Percentiles rank a stretch among this genome's conserved stretches.
phyloP scores from a whole-genome alignment of 371 early-diverging fungal genomes.

The Saksenaea oblongispora region DNA sequence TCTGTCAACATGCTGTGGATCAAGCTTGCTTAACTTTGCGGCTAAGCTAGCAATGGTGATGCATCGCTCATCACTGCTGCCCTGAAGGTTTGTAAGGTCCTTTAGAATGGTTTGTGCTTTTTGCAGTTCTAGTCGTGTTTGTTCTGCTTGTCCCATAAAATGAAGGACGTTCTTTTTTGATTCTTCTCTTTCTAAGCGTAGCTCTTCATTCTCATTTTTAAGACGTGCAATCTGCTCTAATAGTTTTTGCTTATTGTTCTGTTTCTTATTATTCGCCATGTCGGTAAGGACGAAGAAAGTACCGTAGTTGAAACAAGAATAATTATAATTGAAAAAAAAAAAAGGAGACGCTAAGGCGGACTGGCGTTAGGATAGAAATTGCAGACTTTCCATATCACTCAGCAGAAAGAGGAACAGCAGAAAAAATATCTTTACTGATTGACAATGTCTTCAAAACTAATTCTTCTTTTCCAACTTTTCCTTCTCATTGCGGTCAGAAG shows the following conservation, averaged over 20 bases:
- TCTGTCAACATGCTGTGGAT: neutral
- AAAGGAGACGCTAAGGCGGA: neutral
- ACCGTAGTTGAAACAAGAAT: neutral
- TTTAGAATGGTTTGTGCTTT: conserved; percentile 22
- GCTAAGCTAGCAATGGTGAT: neutral
- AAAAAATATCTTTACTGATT: no score
- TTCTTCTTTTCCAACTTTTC: neutral
- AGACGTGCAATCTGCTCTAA: conserved; percentile 30
- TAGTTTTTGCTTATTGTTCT: conserved; percentile 22
- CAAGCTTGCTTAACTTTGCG: neutral
- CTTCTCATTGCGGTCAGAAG: neutral
- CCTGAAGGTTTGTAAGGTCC: conserved; percentile 4
- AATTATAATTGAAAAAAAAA: neutral
- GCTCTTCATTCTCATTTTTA: conserved; percentile 41
- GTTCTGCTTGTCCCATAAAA: conserved; percentile 42
- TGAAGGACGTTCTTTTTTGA: conserved; percentile 42
- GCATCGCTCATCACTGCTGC: conserved; percentile 3
- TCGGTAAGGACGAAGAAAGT: neutral
- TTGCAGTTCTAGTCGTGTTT: conserved; percentile 22
- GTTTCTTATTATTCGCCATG: conserved; percentile 18
- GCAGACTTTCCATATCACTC: no score
- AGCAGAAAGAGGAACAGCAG: neutral
- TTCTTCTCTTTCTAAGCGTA: conserved; percentile 40
- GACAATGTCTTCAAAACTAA: no score
- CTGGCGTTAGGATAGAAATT: neutral